These are phyloP conservation scores for Fusarium ramigenum DNA, from an alignment of 2,329 filamentous ascomycete species.

Conservation along the genomic window DNA sequence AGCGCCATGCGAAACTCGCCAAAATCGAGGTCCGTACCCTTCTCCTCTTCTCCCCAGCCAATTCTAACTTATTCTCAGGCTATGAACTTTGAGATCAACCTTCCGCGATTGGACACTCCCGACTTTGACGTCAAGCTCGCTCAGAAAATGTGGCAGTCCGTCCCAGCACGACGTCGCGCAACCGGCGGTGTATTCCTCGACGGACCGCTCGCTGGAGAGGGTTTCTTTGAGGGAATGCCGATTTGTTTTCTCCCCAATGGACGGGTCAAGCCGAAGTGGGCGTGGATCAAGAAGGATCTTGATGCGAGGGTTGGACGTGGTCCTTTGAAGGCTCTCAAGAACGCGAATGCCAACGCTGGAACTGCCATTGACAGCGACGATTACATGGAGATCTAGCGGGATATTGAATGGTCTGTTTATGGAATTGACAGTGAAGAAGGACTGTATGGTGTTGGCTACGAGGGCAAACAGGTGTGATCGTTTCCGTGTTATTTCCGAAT, in stretches of 20 bases:
- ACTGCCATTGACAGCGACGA: accelerated
- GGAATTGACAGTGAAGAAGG: accelerated
- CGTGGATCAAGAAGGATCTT: slow-evolving; percentile 15
- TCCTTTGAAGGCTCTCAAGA: not conserved
- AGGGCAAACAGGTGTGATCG: not conserved
- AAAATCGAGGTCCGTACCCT: not conserved
- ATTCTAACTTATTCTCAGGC: not conserved
- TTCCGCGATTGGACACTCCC: not conserved
- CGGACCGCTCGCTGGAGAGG: slow-evolving; percentile 11
- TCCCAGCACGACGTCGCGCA: slow-evolving; percentile 8
- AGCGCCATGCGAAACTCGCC: slow-evolving; percentile 13
- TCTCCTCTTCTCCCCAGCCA: accelerated
- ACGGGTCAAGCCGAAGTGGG: not conserved
- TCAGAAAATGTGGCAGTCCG: slow-evolving; percentile 12
- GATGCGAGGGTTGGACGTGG: not conserved
- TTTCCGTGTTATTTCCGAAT: not conserved
- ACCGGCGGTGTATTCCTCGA: not conserved
- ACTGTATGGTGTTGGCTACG: not conserved
- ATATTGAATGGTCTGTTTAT: too few species aligned
- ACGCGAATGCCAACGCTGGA: not conserved
- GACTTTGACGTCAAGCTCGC: slow-evolving; percentile 5
- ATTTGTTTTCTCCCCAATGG: not conserved
- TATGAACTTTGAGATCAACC: not conserved
- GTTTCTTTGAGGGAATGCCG: slow-evolving; percentile 2
- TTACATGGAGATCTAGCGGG: accelerated